Evolutionary conservation across 208 protist species (phyloP).

Genomic region (Blastocrithidia nonstop): DNA sequence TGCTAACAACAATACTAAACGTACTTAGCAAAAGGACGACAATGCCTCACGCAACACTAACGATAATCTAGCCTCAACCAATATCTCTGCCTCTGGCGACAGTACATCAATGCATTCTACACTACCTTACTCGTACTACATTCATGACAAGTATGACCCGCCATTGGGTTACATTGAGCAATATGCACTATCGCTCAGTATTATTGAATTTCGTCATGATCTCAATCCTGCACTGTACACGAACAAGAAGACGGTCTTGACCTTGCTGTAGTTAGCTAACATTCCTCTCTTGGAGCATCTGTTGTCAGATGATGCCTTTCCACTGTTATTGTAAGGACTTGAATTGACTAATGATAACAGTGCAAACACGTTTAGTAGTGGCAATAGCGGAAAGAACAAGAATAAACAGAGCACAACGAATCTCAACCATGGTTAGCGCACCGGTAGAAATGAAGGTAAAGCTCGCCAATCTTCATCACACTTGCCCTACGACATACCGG

Average conservation of each 20-base stretch:
- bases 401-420: background rate
- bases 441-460: too few species aligned
- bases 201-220: conserved; percentile 43
- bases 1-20: too few species aligned
- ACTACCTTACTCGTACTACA: conserved; percentile 48
- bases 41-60: background rate
- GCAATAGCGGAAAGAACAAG: too few species aligned
- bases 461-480: conserved; percentile 1
- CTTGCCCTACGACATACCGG: conserved; percentile 10
- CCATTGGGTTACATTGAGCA: conserved; percentile 60
- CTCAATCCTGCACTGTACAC: conserved; percentile 25
- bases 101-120: background rate
- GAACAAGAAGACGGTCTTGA: conserved; percentile 16
- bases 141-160: conserved; percentile 45
- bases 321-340: conserved; percentile 16
- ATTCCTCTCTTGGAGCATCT: conserved; percentile 42
- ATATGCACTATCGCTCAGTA: conserved; percentile 47
- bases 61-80: background rate
- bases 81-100: background rate
- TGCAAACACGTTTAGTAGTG: too few species aligned
- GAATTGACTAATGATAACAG: conserved; percentile 2
- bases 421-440: too few species aligned
- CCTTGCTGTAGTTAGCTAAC: conserved; percentile 31
- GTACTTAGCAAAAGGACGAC: too few species aligned
- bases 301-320: conserved; percentile 17